Evolutionary conservation across 768 basidiomycete genomes (phyloP).

Genomic region (Tylopilus plumbeoviolaceoides): DNA sequence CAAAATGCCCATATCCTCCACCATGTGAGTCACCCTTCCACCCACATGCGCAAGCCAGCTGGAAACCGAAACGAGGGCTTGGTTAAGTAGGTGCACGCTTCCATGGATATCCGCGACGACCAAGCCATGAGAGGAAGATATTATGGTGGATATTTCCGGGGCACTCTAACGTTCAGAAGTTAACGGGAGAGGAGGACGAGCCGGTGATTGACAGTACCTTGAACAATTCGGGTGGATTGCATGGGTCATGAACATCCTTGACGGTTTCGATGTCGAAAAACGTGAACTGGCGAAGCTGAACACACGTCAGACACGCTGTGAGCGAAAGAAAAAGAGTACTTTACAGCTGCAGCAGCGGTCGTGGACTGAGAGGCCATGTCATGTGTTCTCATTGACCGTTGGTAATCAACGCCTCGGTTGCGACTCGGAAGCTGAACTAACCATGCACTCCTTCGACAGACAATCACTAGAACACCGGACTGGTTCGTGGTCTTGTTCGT

Average conservation of each 20-base stretch:
- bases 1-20: constrained; percentile 71
- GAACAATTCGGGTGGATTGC: constrained; percentile 73
- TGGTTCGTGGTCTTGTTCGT: too few species aligned
- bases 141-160: constrained; percentile 63
- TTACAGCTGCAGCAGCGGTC: constrained; percentile 18
- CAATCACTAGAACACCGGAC: too few species aligned
- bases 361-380: constrained; percentile 13
- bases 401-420: too few species aligned
- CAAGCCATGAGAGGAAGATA: constrained; percentile 52
- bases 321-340: background rate
- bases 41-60: constrained; percentile 80
- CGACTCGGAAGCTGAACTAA: too few species aligned
- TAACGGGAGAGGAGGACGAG: background rate
- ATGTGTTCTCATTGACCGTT: too few species aligned
- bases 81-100: constrained; percentile 70
- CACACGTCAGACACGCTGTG: constrained; percentile 4
- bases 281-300: constrained; percentile 81
- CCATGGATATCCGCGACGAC: constrained; percentile 59
- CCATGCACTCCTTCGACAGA: too few species aligned
- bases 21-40: constrained; percentile 51
- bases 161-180: constrained; percentile 40
- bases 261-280: constrained; percentile 83
- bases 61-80: constrained; percentile 62
- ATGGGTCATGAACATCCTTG: constrained; percentile 75
- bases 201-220: constrained; percentile 41